These are phyloP conservation scores for Rhodotorula mucilaginosa DNA, from an alignment of 1,284 basidiomycete genomes.

Conservation along the genomic window DNA sequence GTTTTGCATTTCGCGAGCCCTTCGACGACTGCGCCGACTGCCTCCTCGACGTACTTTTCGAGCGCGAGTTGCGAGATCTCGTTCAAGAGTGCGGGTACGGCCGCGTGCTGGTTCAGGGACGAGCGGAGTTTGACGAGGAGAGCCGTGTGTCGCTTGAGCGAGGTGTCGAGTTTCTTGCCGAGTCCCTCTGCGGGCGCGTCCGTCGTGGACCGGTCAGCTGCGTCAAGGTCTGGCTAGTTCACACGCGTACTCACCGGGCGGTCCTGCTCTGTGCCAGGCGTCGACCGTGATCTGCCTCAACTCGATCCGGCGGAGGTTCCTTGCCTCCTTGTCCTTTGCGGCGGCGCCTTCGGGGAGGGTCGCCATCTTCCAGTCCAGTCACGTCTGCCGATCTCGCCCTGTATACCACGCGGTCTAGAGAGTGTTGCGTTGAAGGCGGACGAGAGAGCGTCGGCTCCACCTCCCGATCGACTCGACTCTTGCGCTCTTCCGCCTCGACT, in stretches of 20 bases:
- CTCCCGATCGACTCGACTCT: too few species aligned
- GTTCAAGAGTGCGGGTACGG: slow-evolving; percentile 80
- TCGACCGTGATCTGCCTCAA: slow-evolving; percentile 15
- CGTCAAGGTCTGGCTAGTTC: too few species aligned
- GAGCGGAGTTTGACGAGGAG: slow-evolving; percentile 84
- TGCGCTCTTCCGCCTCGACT: too few species aligned
- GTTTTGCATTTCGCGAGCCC: slow-evolving; percentile 80
- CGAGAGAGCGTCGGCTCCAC: too few species aligned
- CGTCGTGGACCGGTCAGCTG: background rate
- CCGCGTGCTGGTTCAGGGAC: slow-evolving; percentile 67
- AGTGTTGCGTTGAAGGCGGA: too few species aligned
- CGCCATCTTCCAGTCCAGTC: background rate
- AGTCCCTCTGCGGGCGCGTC: slow-evolving; percentile 17
- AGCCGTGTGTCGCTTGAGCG: slow-evolving; percentile 87
- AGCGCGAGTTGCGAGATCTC: slow-evolving; percentile 85
- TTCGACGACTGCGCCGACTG: slow-evolving; percentile 80
- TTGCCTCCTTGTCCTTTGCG: background rate
- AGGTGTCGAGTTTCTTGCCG: slow-evolving; percentile 65
- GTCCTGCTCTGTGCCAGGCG: slow-evolving; percentile 22
- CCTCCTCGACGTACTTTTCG: slow-evolving; percentile 95
- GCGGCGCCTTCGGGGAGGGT: background rate
- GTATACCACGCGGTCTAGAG: too few species aligned
- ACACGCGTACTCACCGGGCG: background rate
- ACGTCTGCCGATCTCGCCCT: too few species aligned
- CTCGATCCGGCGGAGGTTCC: slow-evolving; percentile 18